Base-by-base conservation (phyloP, 1,284 basidiomycete genomes). In the Leccinum solheimii region DNA sequence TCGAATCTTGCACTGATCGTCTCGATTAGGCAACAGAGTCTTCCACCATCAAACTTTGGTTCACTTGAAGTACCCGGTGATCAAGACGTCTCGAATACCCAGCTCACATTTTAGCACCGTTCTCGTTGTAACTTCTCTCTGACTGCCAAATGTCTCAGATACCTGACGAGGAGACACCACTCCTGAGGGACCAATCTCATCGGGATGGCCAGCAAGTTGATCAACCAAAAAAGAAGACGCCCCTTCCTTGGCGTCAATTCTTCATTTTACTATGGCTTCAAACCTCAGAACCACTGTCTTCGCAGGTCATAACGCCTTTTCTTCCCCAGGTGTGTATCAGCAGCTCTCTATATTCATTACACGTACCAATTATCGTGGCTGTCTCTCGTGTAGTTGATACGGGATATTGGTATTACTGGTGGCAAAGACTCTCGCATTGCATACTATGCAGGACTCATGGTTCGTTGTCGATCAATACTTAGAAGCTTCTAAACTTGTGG, bases 271-370 rank as follows among this genome's bases (percentile, higher is more conserved):
- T 91, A 56, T 77, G 89, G 66, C 77, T 90, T 51, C 88, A 91
- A 72, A 74, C 88, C 53, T 77, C 84, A 51, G 87, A 88, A 67
- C 85, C 87, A 11, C 69, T 88, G 61, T 84, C 85, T 2, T 85
- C 83, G 26, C 84, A 88, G 64, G 86, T 92, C 66, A 91, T 93
- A 64, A 87, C 86, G 55, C 91, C 91, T 0, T 90, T 90, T 66
- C 79, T 85, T 50, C 85, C 83, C 7, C 81, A 86, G 78, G 85
- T 85, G 60, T n/a, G 77, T 54, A 30, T 21, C 63, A 6, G 13
- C 61, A 16, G 5, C 3, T 27, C 4, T 34, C 27, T 49, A 23
- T 3, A 13, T 32, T 32, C 23, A 19, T 34, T 23, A 23, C 48
- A 3, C 53, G 9, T 32, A 10, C 21, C 57, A 14, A 52, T 2